Percentiles rank a stretch among this genome's conserved stretches.
phyloP scores from a whole-genome alignment of 805 yeast genomes.

The Zygoascus biomembranicola region DNA sequence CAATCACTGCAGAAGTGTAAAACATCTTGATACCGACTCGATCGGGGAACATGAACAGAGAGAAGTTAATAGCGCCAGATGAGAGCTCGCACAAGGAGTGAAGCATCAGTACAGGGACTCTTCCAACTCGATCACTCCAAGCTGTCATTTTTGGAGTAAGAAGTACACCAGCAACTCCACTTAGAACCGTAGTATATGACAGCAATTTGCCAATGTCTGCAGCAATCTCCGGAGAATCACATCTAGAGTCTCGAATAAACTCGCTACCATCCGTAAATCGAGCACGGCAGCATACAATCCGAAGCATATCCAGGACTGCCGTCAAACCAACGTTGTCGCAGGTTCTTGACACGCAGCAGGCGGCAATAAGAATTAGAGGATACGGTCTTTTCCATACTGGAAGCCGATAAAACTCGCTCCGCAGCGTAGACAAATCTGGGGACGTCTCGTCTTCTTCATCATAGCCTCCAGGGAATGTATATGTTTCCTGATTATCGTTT shows the following conservation, averaged over 20 bases:
- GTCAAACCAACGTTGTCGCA: not conserved
- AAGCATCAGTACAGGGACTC: conserved; percentile 38
- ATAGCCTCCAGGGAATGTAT: not conserved
- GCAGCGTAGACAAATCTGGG: not conserved
- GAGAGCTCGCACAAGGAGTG: conserved; percentile 12
- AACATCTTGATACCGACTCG: conserved; percentile 19
- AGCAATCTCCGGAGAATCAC: conserved; percentile 10
- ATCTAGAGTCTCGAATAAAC: conserved; percentile 10
- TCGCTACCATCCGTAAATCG: not conserved
- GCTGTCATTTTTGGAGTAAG: conserved; percentile 43
- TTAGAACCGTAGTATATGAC: conserved; percentile 7
- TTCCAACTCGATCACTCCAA: conserved; percentile 54
- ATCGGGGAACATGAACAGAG: not conserved
- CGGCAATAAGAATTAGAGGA: conserved; percentile 3
- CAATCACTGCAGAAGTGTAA: conserved; percentile 36
- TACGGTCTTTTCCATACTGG: conserved; percentile 7
- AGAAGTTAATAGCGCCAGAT: not conserved
- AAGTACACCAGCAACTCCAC: conserved; percentile 8
- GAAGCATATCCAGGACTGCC: conserved; percentile 12
- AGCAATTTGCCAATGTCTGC: conserved; percentile 7
- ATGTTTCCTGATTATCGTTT: not conserved
- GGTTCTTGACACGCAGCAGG: conserved; percentile 1
- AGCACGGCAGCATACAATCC: not conserved
- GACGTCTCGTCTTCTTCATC: conserved; percentile 1
- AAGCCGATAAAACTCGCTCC: conserved; percentile 3